Evolutionary conservation across 805 yeast genomes (phyloP), one percentile per base, ranked within the genome.

Genomic region (Kodamaea laetipori): DNA sequence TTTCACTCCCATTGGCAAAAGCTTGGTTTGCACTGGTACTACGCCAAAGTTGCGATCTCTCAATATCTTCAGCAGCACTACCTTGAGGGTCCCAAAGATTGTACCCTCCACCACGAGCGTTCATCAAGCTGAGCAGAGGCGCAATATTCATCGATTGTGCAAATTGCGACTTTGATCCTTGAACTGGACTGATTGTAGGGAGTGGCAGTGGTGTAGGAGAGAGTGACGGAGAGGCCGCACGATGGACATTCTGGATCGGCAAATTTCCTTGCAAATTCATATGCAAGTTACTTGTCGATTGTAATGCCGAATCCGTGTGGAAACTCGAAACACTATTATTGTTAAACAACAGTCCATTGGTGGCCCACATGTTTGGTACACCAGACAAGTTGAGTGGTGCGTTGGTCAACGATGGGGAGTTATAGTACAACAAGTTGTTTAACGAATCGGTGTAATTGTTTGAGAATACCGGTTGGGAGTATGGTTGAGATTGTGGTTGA

Each of bases 81-180:
- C 23, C 36, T 18, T 28, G 24, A 6, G 24, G 18, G 41, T 38
- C 41, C 41, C 41, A 38, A 6, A 38, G 33, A 21, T 38, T 38
- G 41, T 30, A 38, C n/a, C 41, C 41, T 10, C 41, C 41, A 17
- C 21, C 16, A 13, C 35, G 35, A 28, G 26, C 35, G 25, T 15
- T 30, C 36, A 38, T 48, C 43, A 56, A 58, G 17, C 49, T 30
- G 34, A 30, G 34, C 34, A 30, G 34, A 17, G 34, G 34, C 4
- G 34, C 48, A 15, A 38, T 21, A 19, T 24, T 31, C 31, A 32
- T 37, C n/a, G 31, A 16, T 9, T 35, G 38, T 2, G 38, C 12
- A 16, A 21, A 35, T 4, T 16, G 38, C 11, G 38, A 12, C 5
- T 26, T 37, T 7, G 8, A 6, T 6, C 34, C 34, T 15, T 37